phyloP scores from a whole-genome alignment of 345 rosid species.

The Noccaea bulbosa region DNA sequence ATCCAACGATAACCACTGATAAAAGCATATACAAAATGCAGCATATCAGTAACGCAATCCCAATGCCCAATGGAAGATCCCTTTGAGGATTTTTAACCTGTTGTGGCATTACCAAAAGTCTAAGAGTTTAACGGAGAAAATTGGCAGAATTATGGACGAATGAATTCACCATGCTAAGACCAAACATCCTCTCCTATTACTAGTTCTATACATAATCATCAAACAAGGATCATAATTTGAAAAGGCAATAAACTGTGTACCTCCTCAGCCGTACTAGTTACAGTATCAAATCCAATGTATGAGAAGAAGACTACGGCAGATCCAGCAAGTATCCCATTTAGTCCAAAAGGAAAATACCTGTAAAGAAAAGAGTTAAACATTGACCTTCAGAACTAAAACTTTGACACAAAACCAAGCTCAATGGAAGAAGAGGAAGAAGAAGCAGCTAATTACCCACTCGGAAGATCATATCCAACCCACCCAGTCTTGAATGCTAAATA shows the following conservation, averaged over 20 bases:
- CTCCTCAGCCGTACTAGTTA: conserved; percentile 77
- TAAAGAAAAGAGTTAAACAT: conserved; percentile 12
- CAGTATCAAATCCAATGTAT: conserved; percentile 70
- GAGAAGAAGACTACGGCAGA: conserved; percentile 70
- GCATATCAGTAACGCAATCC: conserved; percentile 63
- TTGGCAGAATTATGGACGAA: background rate
- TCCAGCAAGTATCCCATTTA: conserved; percentile 73
- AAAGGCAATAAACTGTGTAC: conserved; percentile 40
- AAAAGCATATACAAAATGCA: conserved; percentile 69
- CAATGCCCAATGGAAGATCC: conserved; percentile 72
- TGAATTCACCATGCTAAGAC: conserved; percentile 18
- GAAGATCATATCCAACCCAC: conserved; percentile 67
- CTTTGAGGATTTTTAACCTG: conserved; percentile 68
- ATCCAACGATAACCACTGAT: conserved; percentile 67
- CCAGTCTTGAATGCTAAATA: conserved; percentile 62
- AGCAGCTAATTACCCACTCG: conserved; percentile 49
- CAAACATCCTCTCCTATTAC: conserved; percentile 4
- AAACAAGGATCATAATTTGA: conserved; percentile 13
- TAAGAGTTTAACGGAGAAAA: conserved; percentile 5
- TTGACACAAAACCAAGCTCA: conserved; percentile 15
- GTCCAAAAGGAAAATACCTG: conserved; percentile 67
- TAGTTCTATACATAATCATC: background rate
- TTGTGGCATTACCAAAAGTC: conserved; percentile 26
- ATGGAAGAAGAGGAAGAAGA: conserved; percentile 35
- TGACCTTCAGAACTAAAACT: background rate